Percentiles rank a stretch among this genome's conserved stretches.
These are phyloP conservation scores for Elaeis oleifera DNA, from an alignment of 202 grass and related monocot species.

Conservation along the genomic window DNA sequence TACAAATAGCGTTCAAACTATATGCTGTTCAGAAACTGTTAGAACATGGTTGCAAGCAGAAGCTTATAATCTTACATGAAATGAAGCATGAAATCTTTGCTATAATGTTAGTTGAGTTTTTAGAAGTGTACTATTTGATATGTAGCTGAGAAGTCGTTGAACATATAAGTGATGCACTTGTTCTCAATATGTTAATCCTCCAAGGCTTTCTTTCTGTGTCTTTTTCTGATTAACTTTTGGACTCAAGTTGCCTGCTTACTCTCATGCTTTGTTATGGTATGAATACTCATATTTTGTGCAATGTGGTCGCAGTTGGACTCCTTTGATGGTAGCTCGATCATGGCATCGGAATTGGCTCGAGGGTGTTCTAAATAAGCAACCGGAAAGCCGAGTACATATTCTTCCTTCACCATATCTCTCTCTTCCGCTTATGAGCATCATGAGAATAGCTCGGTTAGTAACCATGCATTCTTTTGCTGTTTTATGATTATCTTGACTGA, in stretches of 20 bases:
- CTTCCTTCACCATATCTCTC: slow-evolving; percentile 71
- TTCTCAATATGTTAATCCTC: not conserved
- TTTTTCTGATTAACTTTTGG: too few relatives aligned
- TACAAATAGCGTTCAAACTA: too few relatives aligned
- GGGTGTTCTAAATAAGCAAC: slow-evolving; percentile 50
- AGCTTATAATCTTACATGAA: too few relatives aligned
- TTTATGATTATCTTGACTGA: too few relatives aligned
- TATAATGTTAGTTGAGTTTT: too few relatives aligned
- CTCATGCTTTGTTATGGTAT: not conserved
- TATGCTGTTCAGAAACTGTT: too few relatives aligned
- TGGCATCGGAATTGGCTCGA: slow-evolving; percentile 78
- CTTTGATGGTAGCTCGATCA: slow-evolving; percentile 68
- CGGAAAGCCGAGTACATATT: slow-evolving; percentile 27
- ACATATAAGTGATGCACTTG: not conserved
- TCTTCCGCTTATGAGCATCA: slow-evolving; percentile 84
- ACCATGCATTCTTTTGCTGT: too few relatives aligned
- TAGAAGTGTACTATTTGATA: too few relatives aligned
- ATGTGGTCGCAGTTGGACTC: slow-evolving; percentile 46
- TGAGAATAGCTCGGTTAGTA: slow-evolving; percentile 71
- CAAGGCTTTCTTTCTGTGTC: too few relatives aligned
- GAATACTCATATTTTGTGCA: not conserved
- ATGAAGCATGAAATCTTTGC: too few relatives aligned
- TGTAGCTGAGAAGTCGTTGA: not conserved
- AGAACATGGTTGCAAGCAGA: too few relatives aligned
- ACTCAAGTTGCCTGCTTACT: too few relatives aligned